phyloP scores from a whole-genome alignment of 208 protist genomes.

The Trypanosoma melophagium region DNA sequence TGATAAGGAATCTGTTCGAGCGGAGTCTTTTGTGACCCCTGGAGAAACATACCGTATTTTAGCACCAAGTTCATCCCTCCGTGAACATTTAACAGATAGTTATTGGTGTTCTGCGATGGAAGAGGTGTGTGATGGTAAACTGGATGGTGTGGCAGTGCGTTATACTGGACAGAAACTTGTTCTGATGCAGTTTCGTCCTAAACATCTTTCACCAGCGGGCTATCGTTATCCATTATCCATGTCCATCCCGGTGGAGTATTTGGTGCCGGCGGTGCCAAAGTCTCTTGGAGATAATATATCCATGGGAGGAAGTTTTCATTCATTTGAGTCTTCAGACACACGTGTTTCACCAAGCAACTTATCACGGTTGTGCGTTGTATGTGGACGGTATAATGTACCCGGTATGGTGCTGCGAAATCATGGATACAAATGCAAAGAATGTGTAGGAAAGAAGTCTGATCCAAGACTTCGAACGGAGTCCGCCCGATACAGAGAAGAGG shows the following conservation, averaged over 20 bases:
- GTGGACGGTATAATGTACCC: slow-evolving; percentile 76
- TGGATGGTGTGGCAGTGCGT: slow-evolving; percentile 79
- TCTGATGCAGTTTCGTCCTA: slow-evolving; percentile 81
- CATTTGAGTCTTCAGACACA: background rate
- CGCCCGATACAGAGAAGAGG: background rate
- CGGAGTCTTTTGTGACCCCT: slow-evolving; percentile 68
- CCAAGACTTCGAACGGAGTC: slow-evolving; percentile 49
- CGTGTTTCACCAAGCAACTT: background rate
- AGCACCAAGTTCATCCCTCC: slow-evolving; percentile 66
- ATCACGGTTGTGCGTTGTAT: slow-evolving; percentile 77
- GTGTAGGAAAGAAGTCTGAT: slow-evolving; percentile 81
- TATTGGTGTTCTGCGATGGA: slow-evolving; percentile 92
- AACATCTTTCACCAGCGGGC: slow-evolving; percentile 64
- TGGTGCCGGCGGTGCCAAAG: slow-evolving; percentile 46
- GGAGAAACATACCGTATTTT: slow-evolving; percentile 75
- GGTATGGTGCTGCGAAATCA: slow-evolving; percentile 66
- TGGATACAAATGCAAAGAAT: slow-evolving; percentile 87
- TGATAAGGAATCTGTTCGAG: slow-evolving; percentile 24
- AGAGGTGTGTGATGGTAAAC: slow-evolving; percentile 83
- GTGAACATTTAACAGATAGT: slow-evolving; percentile 80
- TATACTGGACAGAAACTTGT: slow-evolving; percentile 88
- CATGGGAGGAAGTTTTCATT: slow-evolving; percentile 9
- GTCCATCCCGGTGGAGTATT: slow-evolving; percentile 87
- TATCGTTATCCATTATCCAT: slow-evolving; percentile 89
- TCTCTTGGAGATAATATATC: background rate